phyloP scores from a whole-genome alignment of 1,284 basidiomycete genomes.

The Ganoderma sinense region DNA sequence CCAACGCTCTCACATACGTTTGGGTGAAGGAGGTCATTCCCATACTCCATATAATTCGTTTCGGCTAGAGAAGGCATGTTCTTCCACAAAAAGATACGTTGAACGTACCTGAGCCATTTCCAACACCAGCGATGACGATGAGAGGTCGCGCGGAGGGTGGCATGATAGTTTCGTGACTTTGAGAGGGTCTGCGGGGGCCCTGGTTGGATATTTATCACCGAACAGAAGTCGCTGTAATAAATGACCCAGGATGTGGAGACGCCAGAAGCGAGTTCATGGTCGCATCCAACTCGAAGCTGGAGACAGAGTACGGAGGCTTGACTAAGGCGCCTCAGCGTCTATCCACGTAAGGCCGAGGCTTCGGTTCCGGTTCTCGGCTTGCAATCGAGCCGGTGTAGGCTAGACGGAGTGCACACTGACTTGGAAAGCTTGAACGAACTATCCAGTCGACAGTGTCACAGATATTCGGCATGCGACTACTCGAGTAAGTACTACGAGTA shows the following conservation, averaged over 20 bases:
- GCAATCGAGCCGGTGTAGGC: neutral
- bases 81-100: neutral
- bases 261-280: neutral
- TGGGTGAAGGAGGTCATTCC: neutral
- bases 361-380: neutral
- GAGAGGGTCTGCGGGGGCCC: neutral
- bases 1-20: neutral
- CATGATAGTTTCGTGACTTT: constrained; percentile 35
- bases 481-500: too few relatives aligned
- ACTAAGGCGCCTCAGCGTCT: neutral
- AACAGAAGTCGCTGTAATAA: neutral
- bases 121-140: constrained; percentile 63
- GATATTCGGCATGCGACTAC: too few relatives aligned
- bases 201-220: neutral
- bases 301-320: neutral
- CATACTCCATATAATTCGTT: neutral
- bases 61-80: neutral
- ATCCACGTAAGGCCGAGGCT: neutral
- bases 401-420: too few relatives aligned
- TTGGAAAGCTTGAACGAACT: too few relatives aligned
- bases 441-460: too few relatives aligned
- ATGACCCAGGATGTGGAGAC: neutral
- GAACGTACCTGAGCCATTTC: constrained; percentile 47
- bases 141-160: constrained; percentile 46
- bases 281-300: neutral